These are phyloP conservation scores for Takakia lepidozioides DNA, from an alignment of 225 moss, liverwort and hornwort genomes.

Conservation along the genomic window DNA sequence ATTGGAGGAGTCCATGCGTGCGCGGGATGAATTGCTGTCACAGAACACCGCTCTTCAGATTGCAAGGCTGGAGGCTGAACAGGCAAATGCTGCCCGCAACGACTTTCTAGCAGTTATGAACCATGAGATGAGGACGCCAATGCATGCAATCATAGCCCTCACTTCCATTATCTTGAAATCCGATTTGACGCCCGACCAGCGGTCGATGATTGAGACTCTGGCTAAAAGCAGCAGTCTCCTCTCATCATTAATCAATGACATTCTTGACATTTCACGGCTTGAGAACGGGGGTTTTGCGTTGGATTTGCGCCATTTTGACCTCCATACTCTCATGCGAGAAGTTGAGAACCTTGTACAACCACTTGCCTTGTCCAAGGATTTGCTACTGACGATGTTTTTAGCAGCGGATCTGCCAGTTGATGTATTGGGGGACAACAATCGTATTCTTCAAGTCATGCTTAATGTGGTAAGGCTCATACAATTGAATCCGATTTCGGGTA, in stretches of 20 bases:
- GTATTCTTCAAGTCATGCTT: conserved; percentile 46
- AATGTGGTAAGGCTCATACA: conserved; percentile 34
- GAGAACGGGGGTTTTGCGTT: conserved; percentile 39
- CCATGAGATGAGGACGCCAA: conserved; percentile 62
- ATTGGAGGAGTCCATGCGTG: conserved; percentile 44
- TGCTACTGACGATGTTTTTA: conserved; percentile 21
- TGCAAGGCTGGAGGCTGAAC: conserved; percentile 50
- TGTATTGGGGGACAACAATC: conserved; percentile 37
- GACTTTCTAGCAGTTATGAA: conserved; percentile 61
- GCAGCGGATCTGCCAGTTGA: conserved; percentile 17
- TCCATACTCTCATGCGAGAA: conserved; percentile 30
- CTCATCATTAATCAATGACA: conserved; percentile 48
- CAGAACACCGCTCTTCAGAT: conserved; percentile 43
- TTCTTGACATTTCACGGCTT: conserved; percentile 45
- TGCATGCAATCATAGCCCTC: conserved; percentile 57
- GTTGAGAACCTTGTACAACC: conserved; percentile 49
- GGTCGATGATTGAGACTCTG: conserved; percentile 50
- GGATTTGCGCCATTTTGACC: conserved; percentile 26
- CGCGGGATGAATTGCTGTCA: conserved; percentile 38
- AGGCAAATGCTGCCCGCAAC: conserved; percentile 52
- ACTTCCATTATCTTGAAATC: conserved; percentile 46
- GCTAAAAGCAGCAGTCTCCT: conserved; percentile 51
- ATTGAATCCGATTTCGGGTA: neutral
- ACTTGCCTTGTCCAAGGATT: conserved; percentile 25
- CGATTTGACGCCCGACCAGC: conserved; percentile 37